A percentile compares a stretch with the other conserved stretches of the same genome.
phyloP scores from a whole-genome alignment of 2,329 filamentous ascomycete genomes.

The Aureobasidium vineae region DNA sequence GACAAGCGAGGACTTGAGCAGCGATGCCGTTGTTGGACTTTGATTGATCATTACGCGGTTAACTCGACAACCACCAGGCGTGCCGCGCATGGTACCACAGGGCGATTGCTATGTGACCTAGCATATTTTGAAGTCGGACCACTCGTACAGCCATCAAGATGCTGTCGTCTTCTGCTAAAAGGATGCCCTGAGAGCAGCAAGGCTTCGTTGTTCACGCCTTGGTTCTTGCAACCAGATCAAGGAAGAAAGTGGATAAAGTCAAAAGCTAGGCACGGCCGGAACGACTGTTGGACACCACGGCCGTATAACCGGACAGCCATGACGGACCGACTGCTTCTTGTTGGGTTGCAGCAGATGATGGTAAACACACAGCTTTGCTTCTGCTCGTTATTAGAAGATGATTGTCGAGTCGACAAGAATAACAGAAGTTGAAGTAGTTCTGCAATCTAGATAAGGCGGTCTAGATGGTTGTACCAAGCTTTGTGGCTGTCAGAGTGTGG shows the following conservation, averaged over 20 bases:
- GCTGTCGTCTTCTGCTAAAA: background rate
- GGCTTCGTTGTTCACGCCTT: background rate
- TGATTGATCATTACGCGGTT: background rate
- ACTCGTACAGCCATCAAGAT: background rate
- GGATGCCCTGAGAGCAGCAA: background rate
- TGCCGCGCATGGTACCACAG: background rate
- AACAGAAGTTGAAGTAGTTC: background rate
- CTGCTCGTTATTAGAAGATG: background rate
- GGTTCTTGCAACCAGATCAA: background rate
- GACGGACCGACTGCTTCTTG: background rate
- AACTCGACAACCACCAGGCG: constrained; percentile 7
- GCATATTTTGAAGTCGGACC: background rate
- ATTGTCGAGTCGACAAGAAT: background rate
- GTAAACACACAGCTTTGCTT: background rate
- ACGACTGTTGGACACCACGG: background rate
- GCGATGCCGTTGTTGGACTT: background rate
- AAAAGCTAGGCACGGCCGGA: constrained; percentile 14
- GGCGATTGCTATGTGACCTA: background rate
- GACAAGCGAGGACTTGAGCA: background rate
- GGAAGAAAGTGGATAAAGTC: constrained; percentile 6
- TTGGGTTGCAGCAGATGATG: background rate
- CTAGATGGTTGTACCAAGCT: constrained; percentile 10
- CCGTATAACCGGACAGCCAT: background rate
- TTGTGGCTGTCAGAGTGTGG: constrained; percentile 13
- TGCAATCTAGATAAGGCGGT: background rate